phyloP scores from a whole-genome alignment of 2,329 filamentous ascomycete genomes.

The Aspergillus oerlinghausenensis region DNA sequence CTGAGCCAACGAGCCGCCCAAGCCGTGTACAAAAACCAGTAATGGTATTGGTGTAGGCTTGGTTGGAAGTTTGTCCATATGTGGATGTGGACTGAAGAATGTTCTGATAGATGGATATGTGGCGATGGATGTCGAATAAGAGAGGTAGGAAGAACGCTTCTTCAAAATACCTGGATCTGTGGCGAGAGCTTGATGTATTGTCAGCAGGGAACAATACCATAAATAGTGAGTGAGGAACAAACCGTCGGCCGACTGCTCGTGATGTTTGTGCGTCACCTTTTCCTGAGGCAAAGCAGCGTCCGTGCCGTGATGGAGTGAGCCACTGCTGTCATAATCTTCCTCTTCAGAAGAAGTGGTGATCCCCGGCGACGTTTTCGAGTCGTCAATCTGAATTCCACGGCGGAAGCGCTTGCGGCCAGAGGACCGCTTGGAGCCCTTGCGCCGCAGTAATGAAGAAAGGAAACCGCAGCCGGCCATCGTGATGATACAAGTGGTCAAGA shows the following conservation, averaged over 20 bases:
- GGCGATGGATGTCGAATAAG: constrained; percentile 66
- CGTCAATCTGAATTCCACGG: constrained; percentile 15
- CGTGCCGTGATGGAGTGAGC: constrained; percentile 26
- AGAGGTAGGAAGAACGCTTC: constrained; percentile 66
- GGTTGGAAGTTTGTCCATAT: constrained; percentile 73
- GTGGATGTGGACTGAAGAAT: constrained; percentile 77
- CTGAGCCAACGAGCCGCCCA: constrained; percentile 88
- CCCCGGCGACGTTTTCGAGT: constrained; percentile 22
- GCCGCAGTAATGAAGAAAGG: constrained; percentile 26
- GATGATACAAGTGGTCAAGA: constrained; percentile 28
- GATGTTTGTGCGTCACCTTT: constrained; percentile 20
- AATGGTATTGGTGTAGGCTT: constrained; percentile 72
- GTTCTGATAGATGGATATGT: constrained; percentile 74
- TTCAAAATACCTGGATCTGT: constrained; percentile 76
- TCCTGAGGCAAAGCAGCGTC: constrained; percentile 18
- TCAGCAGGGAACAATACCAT: constrained; percentile 9
- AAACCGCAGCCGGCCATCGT: constrained; percentile 36
- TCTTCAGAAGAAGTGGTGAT: constrained; percentile 33
- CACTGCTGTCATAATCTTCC: constrained; percentile 33
- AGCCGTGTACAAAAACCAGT: constrained; percentile 84
- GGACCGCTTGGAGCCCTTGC: constrained; percentile 12
- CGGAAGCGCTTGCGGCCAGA: constrained; percentile 17
- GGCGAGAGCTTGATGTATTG: constrained; percentile 23
- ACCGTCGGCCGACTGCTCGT: constrained; percentile 29
- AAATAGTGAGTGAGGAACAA: constrained; percentile 5